A percentile compares a stretch with the other conserved stretches of the same genome.
These are phyloP conservation scores for Lathyrus oleraceus DNA, from an alignment of 306 rosid species.

Conservation along the genomic window DNA sequence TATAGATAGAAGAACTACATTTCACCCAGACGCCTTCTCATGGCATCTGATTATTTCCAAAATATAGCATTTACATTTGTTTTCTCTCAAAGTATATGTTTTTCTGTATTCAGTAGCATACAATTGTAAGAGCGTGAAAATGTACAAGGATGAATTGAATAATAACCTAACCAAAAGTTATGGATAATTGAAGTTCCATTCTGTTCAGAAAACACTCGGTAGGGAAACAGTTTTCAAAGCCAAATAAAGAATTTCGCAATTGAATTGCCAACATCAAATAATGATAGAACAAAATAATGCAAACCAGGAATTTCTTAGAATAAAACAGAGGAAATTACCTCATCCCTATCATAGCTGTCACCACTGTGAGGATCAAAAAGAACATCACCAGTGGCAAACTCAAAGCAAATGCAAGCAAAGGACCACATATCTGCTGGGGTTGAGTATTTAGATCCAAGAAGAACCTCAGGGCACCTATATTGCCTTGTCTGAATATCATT, in stretches of 20 bases:
- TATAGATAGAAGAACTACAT: background rate
- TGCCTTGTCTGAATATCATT: constrained; percentile 90
- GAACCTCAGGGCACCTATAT: constrained; percentile 89
- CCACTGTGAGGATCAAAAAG: constrained; percentile 90
- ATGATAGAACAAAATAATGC: constrained; percentile 14
- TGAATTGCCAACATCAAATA: constrained; percentile 1
- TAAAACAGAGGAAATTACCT: constrained; percentile 46
- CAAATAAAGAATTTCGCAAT: background rate
- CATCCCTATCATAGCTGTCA: constrained; percentile 84
- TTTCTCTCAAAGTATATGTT: background rate
- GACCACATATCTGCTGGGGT: constrained; percentile 90
- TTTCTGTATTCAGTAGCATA: background rate
- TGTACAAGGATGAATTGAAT: background rate
- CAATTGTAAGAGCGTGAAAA: background rate
- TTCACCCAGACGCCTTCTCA: background rate
- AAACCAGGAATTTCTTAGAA: background rate
- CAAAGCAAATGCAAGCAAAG: constrained; percentile 61
- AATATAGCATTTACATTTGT: background rate
- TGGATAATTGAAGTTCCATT: background rate
- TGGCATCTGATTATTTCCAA: background rate
- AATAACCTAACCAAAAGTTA: background rate
- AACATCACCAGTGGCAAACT: constrained; percentile 66
- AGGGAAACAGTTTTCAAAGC: constrained; percentile 8
- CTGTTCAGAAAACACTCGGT: constrained; percentile 5
- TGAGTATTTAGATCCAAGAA: constrained; percentile 85